These are phyloP conservation scores for Talaromyces ruber DNA, from an alignment of 495 filamentous ascomycete species.

Conservation along the genomic window DNA sequence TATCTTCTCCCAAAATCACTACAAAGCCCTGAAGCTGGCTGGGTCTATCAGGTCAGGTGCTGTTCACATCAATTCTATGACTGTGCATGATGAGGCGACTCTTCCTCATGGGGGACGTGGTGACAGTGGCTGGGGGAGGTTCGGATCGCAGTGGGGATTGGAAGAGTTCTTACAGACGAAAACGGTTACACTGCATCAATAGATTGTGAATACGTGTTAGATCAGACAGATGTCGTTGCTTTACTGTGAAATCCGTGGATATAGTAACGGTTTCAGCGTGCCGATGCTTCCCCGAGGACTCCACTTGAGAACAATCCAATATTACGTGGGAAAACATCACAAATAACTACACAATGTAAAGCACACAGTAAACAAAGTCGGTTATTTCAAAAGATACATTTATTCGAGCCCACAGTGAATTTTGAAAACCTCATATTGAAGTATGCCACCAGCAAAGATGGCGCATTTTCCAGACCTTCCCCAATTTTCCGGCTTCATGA, in stretches of 20 bases:
- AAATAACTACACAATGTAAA: no score
- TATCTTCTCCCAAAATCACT: neutral
- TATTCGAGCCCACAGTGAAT: no score
- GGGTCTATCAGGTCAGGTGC: conserved; percentile 20
- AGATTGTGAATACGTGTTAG: no score
- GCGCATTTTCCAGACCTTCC: conserved; percentile 6
- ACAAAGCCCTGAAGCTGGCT: neutral
- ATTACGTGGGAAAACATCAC: no score
- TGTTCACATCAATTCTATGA: conserved; percentile 84
- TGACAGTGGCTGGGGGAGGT: conserved; percentile 70
- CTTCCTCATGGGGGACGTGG: conserved; percentile 84
- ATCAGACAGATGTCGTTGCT: no score
- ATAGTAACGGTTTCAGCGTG: no score
- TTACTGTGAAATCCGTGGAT: no score
- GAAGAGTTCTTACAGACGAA: conserved; percentile 81
- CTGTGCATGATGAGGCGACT: conserved; percentile 71
- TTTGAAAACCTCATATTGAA: neutral
- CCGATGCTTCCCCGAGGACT: no score
- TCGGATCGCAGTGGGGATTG: conserved; percentile 45
- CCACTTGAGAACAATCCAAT: no score
- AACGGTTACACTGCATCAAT: conserved; percentile 9
- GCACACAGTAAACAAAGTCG: no score
- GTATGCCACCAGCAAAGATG: neutral
- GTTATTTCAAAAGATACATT: no score
- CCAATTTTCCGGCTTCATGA: conserved; percentile 13